These are phyloP conservation scores for Quercus variabilis DNA, from an alignment of 306 rosid species.

Conservation along the genomic window DNA sequence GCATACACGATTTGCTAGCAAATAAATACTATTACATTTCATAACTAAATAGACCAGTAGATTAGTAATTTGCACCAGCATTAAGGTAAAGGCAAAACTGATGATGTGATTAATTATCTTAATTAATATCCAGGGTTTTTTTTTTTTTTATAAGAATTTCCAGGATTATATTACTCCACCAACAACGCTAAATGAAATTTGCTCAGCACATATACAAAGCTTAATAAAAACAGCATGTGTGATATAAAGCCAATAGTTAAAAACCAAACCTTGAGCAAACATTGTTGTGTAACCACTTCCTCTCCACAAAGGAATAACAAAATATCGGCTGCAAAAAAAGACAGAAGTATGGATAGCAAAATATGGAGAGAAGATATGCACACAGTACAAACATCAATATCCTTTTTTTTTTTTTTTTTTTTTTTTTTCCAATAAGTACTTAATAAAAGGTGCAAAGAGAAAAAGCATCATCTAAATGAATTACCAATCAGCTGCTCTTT, in stretches of 20 bases:
- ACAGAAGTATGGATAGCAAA: constrained; percentile 21
- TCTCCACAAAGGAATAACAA: constrained; percentile 87
- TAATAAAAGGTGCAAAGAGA: neutral
- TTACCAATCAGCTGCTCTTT: constrained; percentile 83
- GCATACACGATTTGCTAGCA: neutral
- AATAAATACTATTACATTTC: neutral
- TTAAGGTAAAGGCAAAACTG: too few species aligned
- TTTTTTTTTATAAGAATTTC: too few species aligned
- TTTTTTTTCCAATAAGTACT: too few species aligned
- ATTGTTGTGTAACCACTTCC: constrained; percentile 86
- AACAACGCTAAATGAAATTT: neutral
- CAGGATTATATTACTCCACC: neutral
- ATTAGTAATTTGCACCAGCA: neutral
- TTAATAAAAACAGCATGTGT: neutral
- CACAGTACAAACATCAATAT: too few species aligned
- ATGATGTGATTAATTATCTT: too few species aligned
- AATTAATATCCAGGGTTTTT: too few species aligned
- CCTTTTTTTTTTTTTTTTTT: too few species aligned
- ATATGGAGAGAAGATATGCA: constrained; percentile 4
- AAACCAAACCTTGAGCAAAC: constrained; percentile 82
- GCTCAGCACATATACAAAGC: neutral
- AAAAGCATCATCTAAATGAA: neutral
- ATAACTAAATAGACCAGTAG: neutral
- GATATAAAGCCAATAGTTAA: constrained; percentile 23
- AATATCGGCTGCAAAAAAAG: constrained; percentile 64